Evolutionary conservation across 176 grass and related monocot genomes (phyloP).

Genomic region (Musa troglodytarum): DNA sequence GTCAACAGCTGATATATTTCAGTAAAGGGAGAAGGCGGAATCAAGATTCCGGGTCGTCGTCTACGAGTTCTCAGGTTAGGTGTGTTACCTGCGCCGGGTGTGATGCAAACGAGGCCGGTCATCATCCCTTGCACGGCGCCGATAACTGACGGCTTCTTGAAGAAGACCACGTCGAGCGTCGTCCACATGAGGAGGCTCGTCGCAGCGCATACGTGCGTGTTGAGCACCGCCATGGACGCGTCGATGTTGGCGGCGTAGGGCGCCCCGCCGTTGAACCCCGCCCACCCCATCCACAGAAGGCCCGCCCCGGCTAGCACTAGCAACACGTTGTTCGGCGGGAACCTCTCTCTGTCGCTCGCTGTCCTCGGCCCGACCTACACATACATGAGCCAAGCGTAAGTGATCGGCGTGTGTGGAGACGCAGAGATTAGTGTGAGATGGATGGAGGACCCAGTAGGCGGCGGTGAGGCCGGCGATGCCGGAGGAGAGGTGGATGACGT

Average conservation of each 20-base stretch:
- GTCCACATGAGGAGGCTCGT: constrained; percentile 19
- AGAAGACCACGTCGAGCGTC: constrained; percentile 15
- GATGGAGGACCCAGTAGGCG: constrained; percentile 11
- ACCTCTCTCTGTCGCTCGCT: constrained; percentile 9
- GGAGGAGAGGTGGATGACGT: constrained; percentile 22
- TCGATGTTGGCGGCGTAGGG: constrained; percentile 17
- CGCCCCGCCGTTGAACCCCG: constrained; percentile 17
- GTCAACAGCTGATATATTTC: no score
- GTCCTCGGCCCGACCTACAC: constrained; percentile 5
- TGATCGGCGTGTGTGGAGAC: background rate
- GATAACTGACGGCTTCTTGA: constrained; percentile 21
- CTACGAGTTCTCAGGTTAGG: background rate
- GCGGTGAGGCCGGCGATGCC: constrained; percentile 21
- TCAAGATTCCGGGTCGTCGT: no score
- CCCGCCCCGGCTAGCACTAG: constrained; percentile 10
- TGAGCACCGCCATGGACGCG: constrained; percentile 18
- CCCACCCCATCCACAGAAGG: constrained; percentile 17
- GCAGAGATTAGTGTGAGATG: background rate
- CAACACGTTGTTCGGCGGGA: constrained; percentile 17
- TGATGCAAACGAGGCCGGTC: constrained; percentile 22
- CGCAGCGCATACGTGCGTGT: constrained; percentile 14
- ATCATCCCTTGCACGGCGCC: constrained; percentile 22
- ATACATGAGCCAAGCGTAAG: background rate
- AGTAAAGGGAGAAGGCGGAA: no score
- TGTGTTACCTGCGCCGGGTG: constrained; percentile 2